These are phyloP conservation scores for Eugenia klotzschiana DNA, from an alignment of 441 rosid species.

Conservation along the genomic window DNA sequence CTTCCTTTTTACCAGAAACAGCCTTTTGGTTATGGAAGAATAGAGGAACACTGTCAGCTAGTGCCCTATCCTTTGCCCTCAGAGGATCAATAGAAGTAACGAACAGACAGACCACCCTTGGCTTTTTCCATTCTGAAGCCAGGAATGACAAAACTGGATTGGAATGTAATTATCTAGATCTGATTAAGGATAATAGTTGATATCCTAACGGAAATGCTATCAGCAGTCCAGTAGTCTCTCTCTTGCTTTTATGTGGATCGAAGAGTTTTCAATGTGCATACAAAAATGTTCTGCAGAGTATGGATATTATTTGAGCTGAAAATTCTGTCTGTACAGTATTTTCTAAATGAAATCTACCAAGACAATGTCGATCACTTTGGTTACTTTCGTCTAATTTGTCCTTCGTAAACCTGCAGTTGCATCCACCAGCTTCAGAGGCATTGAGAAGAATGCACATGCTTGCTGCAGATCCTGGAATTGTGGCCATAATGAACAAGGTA, in stretches of 20 bases:
- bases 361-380: background rate
- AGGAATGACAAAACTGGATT: background rate
- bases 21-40: background rate
- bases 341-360: background rate
- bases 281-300: background rate
- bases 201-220: background rate
- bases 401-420: constrained; percentile 29
- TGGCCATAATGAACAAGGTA: constrained; percentile 89
- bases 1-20: background rate
- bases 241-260: background rate
- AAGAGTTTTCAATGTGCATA: background rate
- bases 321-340: background rate
- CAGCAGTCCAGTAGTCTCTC: background rate
- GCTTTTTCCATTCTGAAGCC: background rate
- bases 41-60: background rate
- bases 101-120: background rate
- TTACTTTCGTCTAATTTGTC: background rate
- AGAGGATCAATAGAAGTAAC: background rate
- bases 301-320: background rate
- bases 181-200: background rate
- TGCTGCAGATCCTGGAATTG: constrained; percentile 91
- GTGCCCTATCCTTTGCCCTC: background rate
- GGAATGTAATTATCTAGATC: background rate
- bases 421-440: constrained; percentile 79
- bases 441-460: constrained; percentile 90